Evolutionary conservation across 148 eudicot species (phyloP).

Genomic region (Chenopodium berlandieri): DNA sequence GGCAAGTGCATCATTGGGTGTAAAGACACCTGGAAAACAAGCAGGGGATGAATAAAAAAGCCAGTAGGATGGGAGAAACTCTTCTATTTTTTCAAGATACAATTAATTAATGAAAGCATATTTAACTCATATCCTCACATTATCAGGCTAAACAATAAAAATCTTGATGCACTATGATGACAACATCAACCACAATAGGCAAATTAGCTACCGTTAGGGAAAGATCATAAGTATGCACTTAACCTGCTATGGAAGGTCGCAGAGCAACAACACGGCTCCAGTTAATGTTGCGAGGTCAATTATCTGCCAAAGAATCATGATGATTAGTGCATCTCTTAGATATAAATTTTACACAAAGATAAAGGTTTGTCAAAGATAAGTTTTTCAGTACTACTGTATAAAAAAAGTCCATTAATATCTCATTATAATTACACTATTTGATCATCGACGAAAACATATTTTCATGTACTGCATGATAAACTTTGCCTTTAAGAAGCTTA

Average conservation of each 20-base stretch:
- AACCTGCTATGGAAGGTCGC: conserved; percentile 95
- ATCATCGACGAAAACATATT: not conserved
- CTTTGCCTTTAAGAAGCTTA: not conserved
- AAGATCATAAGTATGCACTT: not conserved
- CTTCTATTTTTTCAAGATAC: not conserved
- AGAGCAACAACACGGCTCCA: conserved; percentile 85
- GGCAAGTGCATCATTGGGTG: conserved; percentile 81
- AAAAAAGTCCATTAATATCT: not conserved
- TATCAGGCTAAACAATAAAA: not conserved
- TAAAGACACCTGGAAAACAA: conserved; percentile 66
- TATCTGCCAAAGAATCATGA: conserved; percentile 46
- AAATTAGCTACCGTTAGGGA: not conserved
- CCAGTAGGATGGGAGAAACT: not conserved
- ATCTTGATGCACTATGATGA: not conserved
- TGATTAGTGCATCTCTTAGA: conserved; percentile 13
- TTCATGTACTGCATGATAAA: not conserved
- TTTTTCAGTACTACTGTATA: not conserved
- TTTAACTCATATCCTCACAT: not conserved
- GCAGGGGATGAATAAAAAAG: not conserved
- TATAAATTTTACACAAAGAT: no score
- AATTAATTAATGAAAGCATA: not conserved
- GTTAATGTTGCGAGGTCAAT: conserved; percentile 95
- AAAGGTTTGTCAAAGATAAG: not conserved
- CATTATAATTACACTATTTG: no score
- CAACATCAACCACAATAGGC: not conserved